These are phyloP conservation scores for Clarireedia sp. DNA, from an alignment of 2,329 filamentous ascomycete genomes.

Conservation along the genomic window DNA sequence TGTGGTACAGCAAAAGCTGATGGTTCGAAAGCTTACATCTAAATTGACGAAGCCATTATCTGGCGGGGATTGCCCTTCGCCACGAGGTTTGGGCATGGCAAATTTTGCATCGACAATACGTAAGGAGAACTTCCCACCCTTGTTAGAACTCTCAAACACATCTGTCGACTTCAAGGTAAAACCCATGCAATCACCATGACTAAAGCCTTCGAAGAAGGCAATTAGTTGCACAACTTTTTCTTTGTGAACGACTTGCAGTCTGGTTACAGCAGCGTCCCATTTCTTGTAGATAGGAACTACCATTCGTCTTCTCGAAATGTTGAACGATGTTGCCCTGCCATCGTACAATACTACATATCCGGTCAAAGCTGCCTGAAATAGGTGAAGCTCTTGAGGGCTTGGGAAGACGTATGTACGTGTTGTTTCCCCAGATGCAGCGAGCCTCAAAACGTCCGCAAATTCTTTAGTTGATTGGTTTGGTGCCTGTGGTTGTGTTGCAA, in stretches of 20 bases:
- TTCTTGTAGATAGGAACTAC: slow-evolving; percentile 92
- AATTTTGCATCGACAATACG: slow-evolving; percentile 89
- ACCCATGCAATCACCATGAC: slow-evolving; percentile 80
- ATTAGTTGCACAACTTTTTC: slow-evolving; percentile 71
- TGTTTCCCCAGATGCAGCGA: slow-evolving; percentile 49
- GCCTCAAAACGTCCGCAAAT: slow-evolving; percentile 43
- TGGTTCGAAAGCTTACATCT: slow-evolving; percentile 37
- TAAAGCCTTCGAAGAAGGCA: slow-evolving; percentile 83
- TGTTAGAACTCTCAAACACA: slow-evolving; percentile 62
- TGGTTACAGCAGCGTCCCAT: slow-evolving; percentile 75
- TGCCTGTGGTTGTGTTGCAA: slow-evolving; percentile 61
- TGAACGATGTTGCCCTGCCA: slow-evolving; percentile 63
- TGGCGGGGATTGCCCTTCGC: slow-evolving; percentile 41
- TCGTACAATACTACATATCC: slow-evolving; percentile 72
- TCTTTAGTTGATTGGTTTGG: slow-evolving; percentile 54
- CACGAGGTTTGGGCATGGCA: slow-evolving; percentile 57
- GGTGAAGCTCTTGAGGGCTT: slow-evolving; percentile 62
- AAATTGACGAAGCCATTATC: slow-evolving; percentile 73
- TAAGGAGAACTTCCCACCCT: slow-evolving; percentile 60
- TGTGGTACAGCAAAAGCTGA: not conserved
- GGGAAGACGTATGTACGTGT: slow-evolving; percentile 65
- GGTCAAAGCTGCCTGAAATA: slow-evolving; percentile 71
- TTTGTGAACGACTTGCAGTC: slow-evolving; percentile 71
- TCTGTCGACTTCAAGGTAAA: slow-evolving; percentile 81
- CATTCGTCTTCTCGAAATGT: slow-evolving; percentile 77